Evolutionary conservation across 345 rosid species (phyloP), one percentile per base, ranked within the genome.

Genomic region (Lumnitzera racemosa): DNA sequence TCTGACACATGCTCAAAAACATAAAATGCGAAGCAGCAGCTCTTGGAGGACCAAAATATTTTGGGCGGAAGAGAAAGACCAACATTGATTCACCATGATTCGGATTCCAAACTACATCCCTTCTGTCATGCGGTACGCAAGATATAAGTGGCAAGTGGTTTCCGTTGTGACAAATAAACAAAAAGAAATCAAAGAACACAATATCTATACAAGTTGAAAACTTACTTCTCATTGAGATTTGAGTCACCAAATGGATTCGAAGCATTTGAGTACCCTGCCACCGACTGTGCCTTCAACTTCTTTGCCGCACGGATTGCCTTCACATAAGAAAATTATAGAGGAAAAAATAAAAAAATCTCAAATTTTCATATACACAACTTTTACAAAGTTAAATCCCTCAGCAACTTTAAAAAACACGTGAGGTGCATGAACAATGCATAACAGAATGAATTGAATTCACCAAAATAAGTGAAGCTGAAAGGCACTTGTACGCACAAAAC

Each of bases 241-340:
- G 95, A 76, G 78, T 94, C 99, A 16, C 99, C 97, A 70, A 94
- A 94, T 3, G 97, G 99, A 61, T 94, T 94, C 0, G 97, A 94
- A 75, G 87, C 96, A 60, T 94, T 94, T 1, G 97, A 87, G 70
- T 94, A 94, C 23, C 97, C 97, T 0, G 96, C 83, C 3, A 85
- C 90, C 0, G 91, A 61, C 48, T 78, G 87, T 0, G 83, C 68
- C 82, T 81, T 92, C 77, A 89, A 71, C 65, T 89, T 89, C 82
- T 87, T 92, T 2, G 97, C 91, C 50, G 78, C 84, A 47, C 79
- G 71, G 78, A 72, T 65, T 8, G 96, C 97, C 97, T 92, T 36
- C 7, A 36, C 43, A 36, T 27, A 12, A 65, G 9, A 50, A 54
- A 54, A 61, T 52, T 46, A 56, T 23, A 57, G 55, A 29, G 15